These are phyloP conservation scores for Anisodus tanguticus DNA, from an alignment of 257 asterid species.

Conservation along the genomic window DNA sequence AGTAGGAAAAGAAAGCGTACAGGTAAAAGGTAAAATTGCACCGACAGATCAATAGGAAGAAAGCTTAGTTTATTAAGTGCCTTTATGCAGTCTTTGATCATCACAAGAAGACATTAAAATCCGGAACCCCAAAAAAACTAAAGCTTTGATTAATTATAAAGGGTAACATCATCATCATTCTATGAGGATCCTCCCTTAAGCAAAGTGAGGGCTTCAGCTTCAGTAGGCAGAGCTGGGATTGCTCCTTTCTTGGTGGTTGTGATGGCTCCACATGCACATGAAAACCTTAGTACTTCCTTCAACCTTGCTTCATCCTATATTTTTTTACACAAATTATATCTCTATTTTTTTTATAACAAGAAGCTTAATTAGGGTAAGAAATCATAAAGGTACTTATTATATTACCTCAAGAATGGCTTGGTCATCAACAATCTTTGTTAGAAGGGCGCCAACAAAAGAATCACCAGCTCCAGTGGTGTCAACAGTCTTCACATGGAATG, in stretches of 20 bases:
- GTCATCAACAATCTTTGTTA: slow-evolving; percentile 48
- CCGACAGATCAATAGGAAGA: background rate
- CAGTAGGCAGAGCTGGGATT: slow-evolving; percentile 87
- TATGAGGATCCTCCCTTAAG: slow-evolving; percentile 34
- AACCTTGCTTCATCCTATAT: slow-evolving; percentile 70
- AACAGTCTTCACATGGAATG: slow-evolving; percentile 50
- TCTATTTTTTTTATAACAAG: background rate
- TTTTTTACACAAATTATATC: background rate
- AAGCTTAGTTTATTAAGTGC: slow-evolving; percentile 20
- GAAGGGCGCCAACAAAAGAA: slow-evolving; percentile 57
- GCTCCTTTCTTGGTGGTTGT: slow-evolving; percentile 97
- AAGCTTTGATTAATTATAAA: background rate
- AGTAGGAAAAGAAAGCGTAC: background rate
- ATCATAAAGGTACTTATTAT: background rate
- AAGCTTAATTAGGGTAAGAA: background rate
- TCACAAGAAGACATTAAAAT: background rate
- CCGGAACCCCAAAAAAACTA: background rate
- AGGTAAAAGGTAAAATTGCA: background rate
- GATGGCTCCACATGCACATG: slow-evolving; percentile 96
- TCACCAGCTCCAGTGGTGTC: slow-evolving; percentile 65
- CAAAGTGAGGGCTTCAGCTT: slow-evolving; percentile 54
- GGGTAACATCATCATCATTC: background rate
- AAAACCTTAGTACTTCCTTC: slow-evolving; percentile 75
- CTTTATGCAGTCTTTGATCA: background rate
- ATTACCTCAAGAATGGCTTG: slow-evolving; percentile 48